Conservation (phyloP, 148 eudicot genomes). For the Spergularia marina region DNA sequence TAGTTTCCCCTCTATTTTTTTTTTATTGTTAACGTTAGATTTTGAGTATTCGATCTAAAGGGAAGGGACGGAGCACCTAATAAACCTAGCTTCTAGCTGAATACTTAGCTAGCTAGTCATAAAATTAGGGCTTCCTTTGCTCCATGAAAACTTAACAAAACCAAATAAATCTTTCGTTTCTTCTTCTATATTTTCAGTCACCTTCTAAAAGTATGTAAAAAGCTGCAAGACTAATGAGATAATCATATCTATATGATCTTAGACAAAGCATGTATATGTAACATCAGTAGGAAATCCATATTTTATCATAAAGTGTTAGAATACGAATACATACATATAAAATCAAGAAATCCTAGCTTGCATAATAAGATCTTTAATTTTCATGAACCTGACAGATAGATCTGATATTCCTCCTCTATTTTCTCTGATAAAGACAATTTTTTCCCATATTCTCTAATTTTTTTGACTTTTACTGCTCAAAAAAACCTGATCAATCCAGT, state of each 20-base stretch:
- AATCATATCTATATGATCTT: background rate
- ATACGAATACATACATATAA: background rate
- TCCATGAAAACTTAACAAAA: too few species aligned
- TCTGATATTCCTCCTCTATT: slow-evolving; percentile 15
- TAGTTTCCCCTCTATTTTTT: too few species aligned
- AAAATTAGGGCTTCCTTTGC: too few species aligned
- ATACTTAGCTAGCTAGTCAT: too few species aligned
- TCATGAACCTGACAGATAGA: background rate
- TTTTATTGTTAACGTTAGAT: too few species aligned
- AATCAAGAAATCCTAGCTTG: background rate
- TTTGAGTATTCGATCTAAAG: too few species aligned
- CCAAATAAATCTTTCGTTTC: background rate
- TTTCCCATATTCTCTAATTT: background rate
- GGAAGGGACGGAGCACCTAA: too few species aligned
- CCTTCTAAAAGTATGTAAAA: background rate
- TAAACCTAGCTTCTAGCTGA: too few species aligned
- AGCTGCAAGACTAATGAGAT: background rate
- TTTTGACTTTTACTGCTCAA: background rate
- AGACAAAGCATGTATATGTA: background rate
- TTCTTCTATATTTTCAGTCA: background rate
- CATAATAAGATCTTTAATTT: background rate
- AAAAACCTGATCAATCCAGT: too few species aligned
- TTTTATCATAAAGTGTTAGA: background rate
- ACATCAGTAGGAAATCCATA: background rate
- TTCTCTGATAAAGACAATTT: background rate